Evolutionary conservation across 1,139 yeast species (phyloP).

Genomic region (Yamadazyma sp.): DNA sequence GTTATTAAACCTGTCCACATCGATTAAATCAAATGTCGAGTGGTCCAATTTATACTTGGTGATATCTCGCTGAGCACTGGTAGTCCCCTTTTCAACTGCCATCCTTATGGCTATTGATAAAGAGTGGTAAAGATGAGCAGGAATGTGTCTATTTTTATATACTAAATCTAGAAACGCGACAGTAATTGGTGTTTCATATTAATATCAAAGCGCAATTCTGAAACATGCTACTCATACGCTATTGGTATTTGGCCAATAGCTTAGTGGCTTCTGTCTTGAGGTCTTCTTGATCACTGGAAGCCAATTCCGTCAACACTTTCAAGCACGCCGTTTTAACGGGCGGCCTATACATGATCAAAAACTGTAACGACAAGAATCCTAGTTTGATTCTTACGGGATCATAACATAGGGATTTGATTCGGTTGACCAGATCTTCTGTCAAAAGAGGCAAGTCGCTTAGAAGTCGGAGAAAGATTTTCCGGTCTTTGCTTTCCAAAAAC

Average conservation of each 20-base stretch:
- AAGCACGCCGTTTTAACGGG: constrained; percentile 71
- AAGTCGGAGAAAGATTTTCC: constrained; percentile 76
- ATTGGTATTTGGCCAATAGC: constrained; percentile 37
- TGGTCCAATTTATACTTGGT: constrained; percentile 36
- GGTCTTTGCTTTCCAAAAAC: constrained; percentile 74
- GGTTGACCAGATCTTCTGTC: constrained; percentile 56
- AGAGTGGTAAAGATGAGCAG: no score
- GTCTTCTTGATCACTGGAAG: constrained; percentile 50
- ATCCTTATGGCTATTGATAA: neutral
- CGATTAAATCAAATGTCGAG: constrained; percentile 44
- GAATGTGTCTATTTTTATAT: neutral
- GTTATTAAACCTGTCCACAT: constrained; percentile 52
- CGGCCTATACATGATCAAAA: constrained; percentile 85
- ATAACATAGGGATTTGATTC: constrained; percentile 71
- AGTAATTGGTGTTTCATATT: neutral
- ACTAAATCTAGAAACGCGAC: neutral
- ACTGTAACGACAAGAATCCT: constrained; percentile 80
- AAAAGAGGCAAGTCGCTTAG: constrained; percentile 85
- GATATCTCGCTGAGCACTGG: constrained; percentile 26
- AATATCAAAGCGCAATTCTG: neutral
- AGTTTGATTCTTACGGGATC: constrained; percentile 83
- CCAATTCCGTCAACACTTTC: constrained; percentile 59
- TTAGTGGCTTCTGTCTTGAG: constrained; percentile 55
- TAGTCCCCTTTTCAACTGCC: constrained; percentile 10
- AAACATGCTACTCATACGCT: neutral